Conservation (phyloP, 805 yeast genomes). For the Saccharomycopsis oosterbeekiorum region DNA sequence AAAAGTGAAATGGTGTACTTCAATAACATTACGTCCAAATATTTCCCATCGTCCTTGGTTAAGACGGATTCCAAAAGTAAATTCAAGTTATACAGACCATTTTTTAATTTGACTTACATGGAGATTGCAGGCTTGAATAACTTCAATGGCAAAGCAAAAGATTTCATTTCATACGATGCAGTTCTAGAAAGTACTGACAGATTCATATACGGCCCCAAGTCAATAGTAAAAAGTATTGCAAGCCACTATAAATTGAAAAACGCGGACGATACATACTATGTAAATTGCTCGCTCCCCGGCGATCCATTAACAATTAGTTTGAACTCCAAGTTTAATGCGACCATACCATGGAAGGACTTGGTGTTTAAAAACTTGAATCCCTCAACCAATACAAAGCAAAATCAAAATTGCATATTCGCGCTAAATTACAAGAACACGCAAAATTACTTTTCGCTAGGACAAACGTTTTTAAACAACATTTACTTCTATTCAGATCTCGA, state of each 20-base stretch:
- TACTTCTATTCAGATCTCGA: conserved; percentile 14
- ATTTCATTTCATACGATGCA: conserved; percentile 5
- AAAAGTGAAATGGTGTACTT: conserved; percentile 8
- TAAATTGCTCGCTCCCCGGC: conserved; percentile 12
- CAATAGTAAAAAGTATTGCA: conserved; percentile 6
- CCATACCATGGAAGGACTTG: conserved; percentile 16
- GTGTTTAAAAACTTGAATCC: conserved; percentile 16
- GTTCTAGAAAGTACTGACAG: conserved; percentile 15
- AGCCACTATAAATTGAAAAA: conserved; percentile 8
- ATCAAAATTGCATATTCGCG: conserved; percentile 16
- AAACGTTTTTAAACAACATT: conserved; percentile 17
- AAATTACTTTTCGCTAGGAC: conserved; percentile 14
- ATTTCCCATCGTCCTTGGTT: conserved; percentile 8
- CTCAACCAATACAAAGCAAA: conserved; percentile 9
- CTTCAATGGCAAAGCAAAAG: conserved; percentile 1
- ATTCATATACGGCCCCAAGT: conserved; percentile 13
- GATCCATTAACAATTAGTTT: conserved; percentile 8
- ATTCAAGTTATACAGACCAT: conserved; percentile 8
- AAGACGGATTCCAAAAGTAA: conserved; percentile 4
- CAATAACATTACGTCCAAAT: conserved; percentile 2
- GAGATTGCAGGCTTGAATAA: conserved; percentile 1
- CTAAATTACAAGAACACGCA: conserved; percentile 15
- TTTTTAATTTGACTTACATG: conserved; percentile 7
- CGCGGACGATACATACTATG: conserved; percentile 4
- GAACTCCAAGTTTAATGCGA: conserved; percentile 10